phyloP scores from a whole-genome alignment of 2,329 filamentous ascomycete species.

The Arthrobotrys musiformis region DNA sequence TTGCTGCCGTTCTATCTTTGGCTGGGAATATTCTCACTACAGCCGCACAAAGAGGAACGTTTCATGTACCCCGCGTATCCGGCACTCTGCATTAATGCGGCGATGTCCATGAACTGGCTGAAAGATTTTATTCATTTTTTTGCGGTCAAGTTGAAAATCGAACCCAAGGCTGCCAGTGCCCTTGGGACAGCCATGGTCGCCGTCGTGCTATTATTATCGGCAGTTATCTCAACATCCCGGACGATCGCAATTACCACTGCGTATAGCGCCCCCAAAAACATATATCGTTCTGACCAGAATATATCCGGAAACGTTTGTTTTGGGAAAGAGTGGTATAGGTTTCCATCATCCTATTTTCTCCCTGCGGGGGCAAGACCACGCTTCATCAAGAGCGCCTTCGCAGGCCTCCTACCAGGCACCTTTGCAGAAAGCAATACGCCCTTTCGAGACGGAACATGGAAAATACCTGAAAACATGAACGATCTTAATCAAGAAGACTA shows the following conservation, averaged over 20 bases:
- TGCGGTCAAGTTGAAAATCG: background rate
- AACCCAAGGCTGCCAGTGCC: background rate
- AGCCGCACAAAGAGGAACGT: conserved; percentile 96
- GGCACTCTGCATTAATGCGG: conserved; percentile 86
- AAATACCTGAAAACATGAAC: conserved; percentile 86
- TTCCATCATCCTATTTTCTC: conserved; percentile 91
- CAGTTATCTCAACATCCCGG: conserved; percentile 74
- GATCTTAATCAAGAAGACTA: conserved; percentile 87
- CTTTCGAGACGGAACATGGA: conserved; percentile 74
- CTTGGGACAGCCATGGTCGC: conserved; percentile 1
- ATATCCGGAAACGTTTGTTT: conserved; percentile 73
- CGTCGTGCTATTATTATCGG: conserved; percentile 16
- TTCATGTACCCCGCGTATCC: conserved; percentile 99
- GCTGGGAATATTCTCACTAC: conserved; percentile 87
- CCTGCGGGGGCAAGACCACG: conserved; percentile 85
- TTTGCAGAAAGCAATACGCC: conserved; percentile 76
- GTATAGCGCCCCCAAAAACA: conserved; percentile 82
- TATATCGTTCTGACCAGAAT: conserved; percentile 62
- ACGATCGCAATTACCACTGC: conserved; percentile 80
- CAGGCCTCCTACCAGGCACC: conserved; percentile 86
- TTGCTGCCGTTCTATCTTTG: conserved; percentile 91
- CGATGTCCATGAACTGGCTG: conserved; percentile 71
- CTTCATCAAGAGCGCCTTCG: conserved; percentile 90
- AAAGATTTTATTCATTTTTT: background rate
- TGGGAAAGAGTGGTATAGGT: conserved; percentile 98